Percentiles rank a stretch among this genome's conserved stretches.
These are phyloP conservation scores for Fusarium coffeatum DNA, from an alignment of 2,329 filamentous ascomycete genomes.

Conservation along the genomic window DNA sequence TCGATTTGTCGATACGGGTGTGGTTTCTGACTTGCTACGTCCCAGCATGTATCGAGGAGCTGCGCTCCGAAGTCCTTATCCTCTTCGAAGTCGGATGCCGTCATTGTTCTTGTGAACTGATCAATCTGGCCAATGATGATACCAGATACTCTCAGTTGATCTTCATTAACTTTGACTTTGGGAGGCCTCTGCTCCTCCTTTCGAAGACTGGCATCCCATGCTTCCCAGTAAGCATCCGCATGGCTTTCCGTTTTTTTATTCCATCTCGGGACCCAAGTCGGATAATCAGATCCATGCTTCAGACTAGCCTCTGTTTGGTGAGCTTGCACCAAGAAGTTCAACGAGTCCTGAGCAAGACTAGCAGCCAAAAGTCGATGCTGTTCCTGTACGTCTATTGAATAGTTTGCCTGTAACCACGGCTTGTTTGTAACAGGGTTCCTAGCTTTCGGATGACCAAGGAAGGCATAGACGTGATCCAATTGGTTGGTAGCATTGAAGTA, in stretches of 20 bases:
- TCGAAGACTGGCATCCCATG: conserved; percentile 16
- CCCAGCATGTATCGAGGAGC: conserved; percentile 8
- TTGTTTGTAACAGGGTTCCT: neutral
- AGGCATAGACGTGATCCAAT: conserved; percentile 13
- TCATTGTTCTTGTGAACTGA: conserved; percentile 7
- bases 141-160: neutral
- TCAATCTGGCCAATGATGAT: neutral
- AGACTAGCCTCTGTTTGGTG: conserved; percentile 7
- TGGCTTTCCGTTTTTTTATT: neutral
- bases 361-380: conserved; percentile 6
- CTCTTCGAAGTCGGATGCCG: neutral
- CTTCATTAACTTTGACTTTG: neutral
- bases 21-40: neutral
- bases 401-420: conserved; percentile 15
- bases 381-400: neutral
- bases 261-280: conserved; percentile 11
- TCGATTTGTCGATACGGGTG: neutral
- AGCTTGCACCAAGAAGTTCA: conserved; percentile 6
- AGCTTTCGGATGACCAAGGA: conserved; percentile 14
- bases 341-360: neutral
- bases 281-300: neutral
- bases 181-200: neutral
- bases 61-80: neutral
- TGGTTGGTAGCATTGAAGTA: conserved; percentile 22
- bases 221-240: conserved; percentile 19